Evolutionary conservation across 1,284 basidiomycete genomes (phyloP).

Genomic region (Apiotrichum siamense): DNA sequence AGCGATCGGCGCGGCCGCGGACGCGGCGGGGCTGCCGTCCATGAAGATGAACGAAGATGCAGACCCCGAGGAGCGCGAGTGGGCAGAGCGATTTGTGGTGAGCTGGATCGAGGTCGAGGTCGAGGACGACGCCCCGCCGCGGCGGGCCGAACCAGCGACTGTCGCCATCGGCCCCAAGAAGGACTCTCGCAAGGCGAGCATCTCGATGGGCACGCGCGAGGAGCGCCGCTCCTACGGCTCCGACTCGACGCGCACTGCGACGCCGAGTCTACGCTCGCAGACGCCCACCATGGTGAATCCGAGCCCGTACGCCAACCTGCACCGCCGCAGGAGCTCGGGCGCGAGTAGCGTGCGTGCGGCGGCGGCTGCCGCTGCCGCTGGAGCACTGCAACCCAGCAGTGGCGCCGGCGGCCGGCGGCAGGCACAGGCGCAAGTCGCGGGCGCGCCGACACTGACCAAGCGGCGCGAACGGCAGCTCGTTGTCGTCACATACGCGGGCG

Average conservation of each 20-base stretch:
- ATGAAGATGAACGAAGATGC: conserved; percentile 34
- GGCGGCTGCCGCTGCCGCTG: background rate
- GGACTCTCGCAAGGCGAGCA: background rate
- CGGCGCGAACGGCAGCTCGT: conserved; percentile 66
- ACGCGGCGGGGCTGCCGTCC: conserved; percentile 27
- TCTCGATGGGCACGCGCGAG: conserved; percentile 22
- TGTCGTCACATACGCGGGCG: conserved; percentile 77
- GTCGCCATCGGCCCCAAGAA: background rate
- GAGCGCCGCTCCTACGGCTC: conserved; percentile 23
- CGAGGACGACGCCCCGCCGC: conserved; percentile 35
- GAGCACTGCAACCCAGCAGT: no score
- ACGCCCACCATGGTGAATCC: background rate
- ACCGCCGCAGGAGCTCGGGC: conserved; percentile 4
- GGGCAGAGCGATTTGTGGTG: conserved; percentile 73
- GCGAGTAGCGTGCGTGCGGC: background rate
- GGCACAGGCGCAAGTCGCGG: background rate
- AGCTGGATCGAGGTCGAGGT: conserved; percentile 68
- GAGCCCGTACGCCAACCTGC: background rate
- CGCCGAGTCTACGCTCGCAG: conserved; percentile 11
- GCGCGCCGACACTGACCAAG: background rate
- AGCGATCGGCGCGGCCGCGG: conserved; percentile 45
- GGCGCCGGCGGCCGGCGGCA: no score
- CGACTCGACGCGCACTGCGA: conserved; percentile 26
- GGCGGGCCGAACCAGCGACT: conserved; percentile 5
- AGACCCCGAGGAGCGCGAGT: conserved; percentile 55